Conservation (phyloP, 352 stramenopile genomes). For the Peronospora belbahrii region DNA sequence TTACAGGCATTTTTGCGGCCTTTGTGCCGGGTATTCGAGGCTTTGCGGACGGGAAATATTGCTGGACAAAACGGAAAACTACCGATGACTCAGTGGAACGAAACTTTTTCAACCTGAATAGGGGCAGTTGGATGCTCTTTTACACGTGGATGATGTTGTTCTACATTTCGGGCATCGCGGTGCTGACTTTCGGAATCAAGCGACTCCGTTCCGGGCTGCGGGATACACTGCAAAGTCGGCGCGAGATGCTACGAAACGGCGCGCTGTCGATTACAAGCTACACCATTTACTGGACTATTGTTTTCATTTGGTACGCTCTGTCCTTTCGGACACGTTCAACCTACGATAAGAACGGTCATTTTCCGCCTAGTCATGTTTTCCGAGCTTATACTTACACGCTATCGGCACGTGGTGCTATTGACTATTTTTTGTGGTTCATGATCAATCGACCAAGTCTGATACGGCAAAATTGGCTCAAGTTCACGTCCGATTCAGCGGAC, state of each 20-base stretch:
- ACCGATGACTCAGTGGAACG: constrained; percentile 20
- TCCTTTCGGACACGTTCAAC: constrained; percentile 54
- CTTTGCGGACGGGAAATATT: constrained; percentile 68
- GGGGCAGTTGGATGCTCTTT: constrained; percentile 67
- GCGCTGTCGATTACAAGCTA: constrained; percentile 78
- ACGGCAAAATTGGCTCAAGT: constrained; percentile 56
- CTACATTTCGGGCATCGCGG: constrained; percentile 63
- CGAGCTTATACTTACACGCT: constrained; percentile 62
- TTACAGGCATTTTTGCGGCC: constrained; percentile 36
- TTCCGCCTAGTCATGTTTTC: constrained; percentile 50
- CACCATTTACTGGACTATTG: constrained; percentile 77
- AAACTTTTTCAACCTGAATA: constrained; percentile 67
- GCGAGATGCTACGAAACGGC: constrained; percentile 72
- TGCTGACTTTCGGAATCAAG: constrained; percentile 56
- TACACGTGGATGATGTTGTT: constrained; percentile 85
- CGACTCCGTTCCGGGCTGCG: constrained; percentile 60
- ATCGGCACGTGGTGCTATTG: constrained; percentile 50
- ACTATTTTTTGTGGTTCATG: constrained; percentile 86
- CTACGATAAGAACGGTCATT: constrained; percentile 30
- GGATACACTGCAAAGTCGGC: constrained; percentile 64
- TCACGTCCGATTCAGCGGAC: constrained; percentile 67
- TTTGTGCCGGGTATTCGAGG: constrained; percentile 36
- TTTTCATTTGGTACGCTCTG: constrained; percentile 68
- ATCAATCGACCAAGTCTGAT: constrained; percentile 65
- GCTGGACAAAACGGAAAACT: constrained; percentile 62